Base-by-base conservation (phyloP, 1,139 yeast genomes). In the Casaregolazyma suthepensis region DNA sequence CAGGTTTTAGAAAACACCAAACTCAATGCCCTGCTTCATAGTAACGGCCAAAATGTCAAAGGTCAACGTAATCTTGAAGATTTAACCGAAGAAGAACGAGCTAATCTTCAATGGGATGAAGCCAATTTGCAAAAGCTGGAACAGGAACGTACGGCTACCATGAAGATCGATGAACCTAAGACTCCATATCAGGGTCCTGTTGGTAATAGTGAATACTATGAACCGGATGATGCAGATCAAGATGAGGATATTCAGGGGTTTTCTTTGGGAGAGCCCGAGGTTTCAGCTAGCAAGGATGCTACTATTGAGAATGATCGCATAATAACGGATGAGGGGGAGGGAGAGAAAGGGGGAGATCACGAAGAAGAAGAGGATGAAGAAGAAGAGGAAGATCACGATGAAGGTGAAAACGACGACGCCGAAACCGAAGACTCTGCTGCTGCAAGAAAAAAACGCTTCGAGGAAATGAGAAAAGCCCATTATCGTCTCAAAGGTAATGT, bases 121-220 rank as follows among this genome's bases (percentile, higher is more conserved):
- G 73, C 82, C 53, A 85, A 85, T 61, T 71, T 86, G 56, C 75
- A 82, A 61, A 71, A 80, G 55, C 78, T 85, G 18, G 93, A 86
- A 66, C 84, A 79, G 64, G 88, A 83, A 61, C 82, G 85, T 66
- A 72, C 78, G 31, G 81, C 91, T 37, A 84, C 88, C 45, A 85
- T 85, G 91, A 80, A 82, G 68, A 90, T 93, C 51, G 96, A 89
- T 63, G 99, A 93, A 70, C 99, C 99, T 40, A 93, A 93, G 74
- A 93, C 99, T 1, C 99, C 99, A 2, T 93, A 87, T 66, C 96
- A 88, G 66, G 96, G 96, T 19, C 96, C 97, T 0, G 87, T 88
- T 46, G 87, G 88, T 62, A 95, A 94, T 2, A 79, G 81, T 12
- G 97, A 91, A 61, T 94, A 91, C 66, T 90, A 90, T 66, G 78